Evolutionary conservation across 768 basidiomycete genomes (phyloP).

Genomic region (Porphyrellus cyaneotinctus): DNA sequence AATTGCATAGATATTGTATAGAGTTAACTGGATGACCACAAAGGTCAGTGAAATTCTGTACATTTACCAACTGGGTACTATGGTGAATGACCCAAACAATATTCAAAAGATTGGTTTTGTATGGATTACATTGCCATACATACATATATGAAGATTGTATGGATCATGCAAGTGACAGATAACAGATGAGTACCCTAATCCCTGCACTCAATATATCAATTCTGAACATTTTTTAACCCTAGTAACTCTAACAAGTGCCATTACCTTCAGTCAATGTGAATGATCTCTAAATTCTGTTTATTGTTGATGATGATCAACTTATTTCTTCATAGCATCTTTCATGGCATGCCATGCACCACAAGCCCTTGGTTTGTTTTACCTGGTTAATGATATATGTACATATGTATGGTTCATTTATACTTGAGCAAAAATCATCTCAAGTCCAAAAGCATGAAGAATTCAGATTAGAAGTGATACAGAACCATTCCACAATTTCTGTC

Average conservation of each 20-base stretch:
- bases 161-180: conserved; percentile 26
- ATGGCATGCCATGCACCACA: too few relatives aligned
- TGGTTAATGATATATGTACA: too few relatives aligned
- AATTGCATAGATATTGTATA: too few relatives aligned
- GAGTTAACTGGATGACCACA: too few relatives aligned
- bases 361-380: too few relatives aligned
- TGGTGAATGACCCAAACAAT: not conserved
- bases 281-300: not conserved
- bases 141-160: conserved; percentile 32
- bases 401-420: too few relatives aligned
- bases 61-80: not conserved
- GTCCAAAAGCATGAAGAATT: too few relatives aligned
- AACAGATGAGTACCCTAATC: conserved; percentile 16
- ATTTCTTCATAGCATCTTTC: conserved; percentile 7
- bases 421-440: too few relatives aligned
- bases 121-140: conserved; percentile 21
- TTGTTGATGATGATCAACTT: not conserved
- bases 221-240: not conserved
- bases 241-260: not conserved
- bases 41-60: conserved; percentile 17
- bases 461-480: too few relatives aligned
- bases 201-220: not conserved
- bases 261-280: conserved; percentile 1
- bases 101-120: not conserved
- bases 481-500: too few relatives aligned